Conservation (phyloP, 352 stramenopile genomes). For the Phytophthora idaei region DNA sequence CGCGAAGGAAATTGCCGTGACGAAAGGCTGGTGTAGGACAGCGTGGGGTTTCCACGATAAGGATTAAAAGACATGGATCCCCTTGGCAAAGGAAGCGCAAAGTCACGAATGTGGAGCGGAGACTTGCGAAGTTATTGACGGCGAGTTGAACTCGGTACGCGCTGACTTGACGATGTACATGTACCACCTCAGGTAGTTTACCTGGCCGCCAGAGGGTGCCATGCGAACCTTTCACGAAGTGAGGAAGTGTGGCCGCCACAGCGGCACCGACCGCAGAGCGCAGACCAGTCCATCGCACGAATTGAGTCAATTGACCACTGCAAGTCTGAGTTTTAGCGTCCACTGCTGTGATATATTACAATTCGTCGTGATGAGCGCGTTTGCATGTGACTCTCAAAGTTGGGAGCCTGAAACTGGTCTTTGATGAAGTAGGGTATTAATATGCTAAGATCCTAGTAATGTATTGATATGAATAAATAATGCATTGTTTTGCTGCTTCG, state of each 20-base stretch:
- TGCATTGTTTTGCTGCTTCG: background rate
- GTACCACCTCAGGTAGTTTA: background rate
- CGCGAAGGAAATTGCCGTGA: background rate
- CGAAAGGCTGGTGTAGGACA: background rate
- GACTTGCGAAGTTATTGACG: background rate
- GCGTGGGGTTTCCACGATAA: background rate
- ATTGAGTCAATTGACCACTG: no score
- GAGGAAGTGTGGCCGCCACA: background rate
- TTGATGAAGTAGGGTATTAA: no score
- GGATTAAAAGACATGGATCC: background rate
- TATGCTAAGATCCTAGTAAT: no score
- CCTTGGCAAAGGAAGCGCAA: background rate
- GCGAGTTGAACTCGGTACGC: background rate
- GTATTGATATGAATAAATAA: conserved; percentile 10
- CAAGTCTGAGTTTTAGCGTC: no score
- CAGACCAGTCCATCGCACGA: no score
- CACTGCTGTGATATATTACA: no score
- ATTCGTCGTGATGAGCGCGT: no score
- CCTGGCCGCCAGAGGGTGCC: background rate
- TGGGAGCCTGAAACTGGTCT: no score
- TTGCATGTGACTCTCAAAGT: no score
- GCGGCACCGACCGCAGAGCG: no score
- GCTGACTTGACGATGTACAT: background rate
- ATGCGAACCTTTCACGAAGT: background rate
- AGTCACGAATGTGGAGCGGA: background rate